Conservation (phyloP, 2,329 filamentous ascomycete species). For the Microascus cirrosus region DNA sequence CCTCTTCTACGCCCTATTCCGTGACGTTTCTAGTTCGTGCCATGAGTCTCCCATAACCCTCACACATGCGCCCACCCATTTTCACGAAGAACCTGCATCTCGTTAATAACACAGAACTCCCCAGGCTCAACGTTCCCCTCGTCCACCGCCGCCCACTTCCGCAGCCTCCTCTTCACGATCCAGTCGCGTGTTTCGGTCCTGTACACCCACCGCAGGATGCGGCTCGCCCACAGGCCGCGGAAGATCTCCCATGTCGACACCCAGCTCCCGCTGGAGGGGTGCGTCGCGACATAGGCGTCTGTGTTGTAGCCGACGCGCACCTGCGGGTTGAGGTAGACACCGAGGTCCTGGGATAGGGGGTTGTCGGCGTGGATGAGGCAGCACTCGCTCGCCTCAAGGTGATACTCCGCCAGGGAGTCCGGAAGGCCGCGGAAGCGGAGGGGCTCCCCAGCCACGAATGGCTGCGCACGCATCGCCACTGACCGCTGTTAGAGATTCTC, state of each 20-base stretch:
- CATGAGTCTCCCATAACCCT: conserved; percentile 2
- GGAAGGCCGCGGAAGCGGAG: conserved; percentile 53
- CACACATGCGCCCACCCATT: conserved; percentile 50
- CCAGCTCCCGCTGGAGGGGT: conserved; percentile 27
- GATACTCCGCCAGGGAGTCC: conserved; percentile 47
- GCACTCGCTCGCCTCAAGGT: conserved; percentile 70
- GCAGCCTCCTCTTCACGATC: conserved; percentile 24
- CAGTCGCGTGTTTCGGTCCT: conserved; percentile 14
- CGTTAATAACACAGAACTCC: conserved; percentile 43
- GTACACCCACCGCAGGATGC: conserved; percentile 32
- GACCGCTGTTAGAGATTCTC: not conserved
- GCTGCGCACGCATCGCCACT: conserved; percentile 40
- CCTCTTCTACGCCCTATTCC: not conserved
- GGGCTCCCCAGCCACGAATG: conserved; percentile 33
- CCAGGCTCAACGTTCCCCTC: conserved; percentile 29
- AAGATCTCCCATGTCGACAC: conserved; percentile 35
- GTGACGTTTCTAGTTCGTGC: not conserved
- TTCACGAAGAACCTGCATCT: conserved; percentile 47
- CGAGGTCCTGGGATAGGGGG: conserved; percentile 34
- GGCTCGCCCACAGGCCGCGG: conserved; percentile 46
- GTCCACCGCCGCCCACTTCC: conserved; percentile 23
- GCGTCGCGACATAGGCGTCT: conserved; percentile 37
- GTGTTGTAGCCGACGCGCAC: conserved; percentile 56
- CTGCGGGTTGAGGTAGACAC: conserved; percentile 58
- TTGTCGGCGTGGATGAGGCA: conserved; percentile 69